Evolutionary conservation across 2,329 filamentous ascomycete genomes (phyloP).

Genomic region (Aphanoascus verrucosus): DNA sequence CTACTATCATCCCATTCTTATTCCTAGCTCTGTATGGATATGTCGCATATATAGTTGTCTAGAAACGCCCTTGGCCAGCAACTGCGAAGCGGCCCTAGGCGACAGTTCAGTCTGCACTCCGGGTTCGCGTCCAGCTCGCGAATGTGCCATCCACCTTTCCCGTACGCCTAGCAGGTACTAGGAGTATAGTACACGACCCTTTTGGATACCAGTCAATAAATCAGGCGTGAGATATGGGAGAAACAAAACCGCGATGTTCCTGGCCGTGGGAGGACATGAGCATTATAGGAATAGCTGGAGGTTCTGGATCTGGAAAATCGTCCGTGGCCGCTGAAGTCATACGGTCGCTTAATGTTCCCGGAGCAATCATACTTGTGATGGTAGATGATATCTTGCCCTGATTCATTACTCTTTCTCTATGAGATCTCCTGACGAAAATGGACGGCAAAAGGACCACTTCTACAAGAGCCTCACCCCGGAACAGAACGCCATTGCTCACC

Average conservation of each 20-base stretch:
- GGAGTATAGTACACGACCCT: background rate
- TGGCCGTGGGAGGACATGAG: slow-evolving; percentile 94
- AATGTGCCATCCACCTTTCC: background rate
- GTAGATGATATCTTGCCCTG: slow-evolving; percentile 39
- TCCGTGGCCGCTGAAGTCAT: slow-evolving; percentile 89
- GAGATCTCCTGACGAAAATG: slow-evolving; percentile 7
- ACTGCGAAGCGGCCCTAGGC: background rate
- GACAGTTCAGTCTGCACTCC: background rate
- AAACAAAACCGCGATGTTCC: slow-evolving; percentile 53
- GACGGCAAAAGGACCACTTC: slow-evolving; percentile 66
- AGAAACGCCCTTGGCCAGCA: background rate
- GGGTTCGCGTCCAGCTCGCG: background rate
- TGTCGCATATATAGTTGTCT: background rate
- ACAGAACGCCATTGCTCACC: slow-evolving; percentile 68
- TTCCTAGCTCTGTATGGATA: background rate
- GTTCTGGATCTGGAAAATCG: slow-evolving; percentile 91
- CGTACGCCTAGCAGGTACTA: background rate
- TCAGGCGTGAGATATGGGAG: background rate
- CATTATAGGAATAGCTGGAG: slow-evolving; percentile 92
- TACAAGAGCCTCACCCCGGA: slow-evolving; percentile 81
- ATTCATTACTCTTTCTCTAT: background rate
- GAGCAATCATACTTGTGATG: slow-evolving; percentile 97
- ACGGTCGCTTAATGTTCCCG: slow-evolving; percentile 77
- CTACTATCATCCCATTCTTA: too few species aligned
- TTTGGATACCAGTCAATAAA: background rate